phyloP scores from a whole-genome alignment of 1,284 basidiomycete species.

The Polyporus tsugae region DNA sequence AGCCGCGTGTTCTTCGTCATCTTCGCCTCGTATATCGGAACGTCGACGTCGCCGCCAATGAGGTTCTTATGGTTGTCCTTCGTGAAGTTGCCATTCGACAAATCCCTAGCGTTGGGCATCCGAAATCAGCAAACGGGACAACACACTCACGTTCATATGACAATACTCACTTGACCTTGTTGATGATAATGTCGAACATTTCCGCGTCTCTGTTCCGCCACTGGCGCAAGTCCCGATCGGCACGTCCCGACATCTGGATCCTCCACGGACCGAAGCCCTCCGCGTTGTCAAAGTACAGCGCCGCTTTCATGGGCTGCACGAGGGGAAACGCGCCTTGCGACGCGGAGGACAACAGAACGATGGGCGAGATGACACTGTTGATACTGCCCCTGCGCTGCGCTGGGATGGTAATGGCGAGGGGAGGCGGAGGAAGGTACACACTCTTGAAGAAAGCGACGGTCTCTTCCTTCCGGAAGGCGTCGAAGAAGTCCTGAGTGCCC shows the following conservation, averaged over 20 bases:
- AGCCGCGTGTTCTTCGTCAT: constrained; percentile 67
- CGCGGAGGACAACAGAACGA: background rate
- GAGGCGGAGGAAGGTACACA: background rate
- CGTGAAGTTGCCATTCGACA: constrained; percentile 73
- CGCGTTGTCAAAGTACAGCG: constrained; percentile 57
- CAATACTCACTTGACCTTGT: constrained; percentile 61
- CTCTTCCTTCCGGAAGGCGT: background rate
- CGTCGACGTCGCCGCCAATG: constrained; percentile 50
- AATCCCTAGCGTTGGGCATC: constrained; percentile 50
- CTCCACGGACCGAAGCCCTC: constrained; percentile 61
- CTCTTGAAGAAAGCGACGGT: background rate
- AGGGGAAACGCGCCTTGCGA: background rate
- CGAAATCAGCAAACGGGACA: background rate
- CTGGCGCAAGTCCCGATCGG: constrained; percentile 52
- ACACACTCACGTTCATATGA: background rate
- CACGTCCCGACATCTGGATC: constrained; percentile 55
- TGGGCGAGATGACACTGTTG: background rate
- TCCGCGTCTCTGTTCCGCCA: constrained; percentile 49
- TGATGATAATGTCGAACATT: constrained; percentile 56
- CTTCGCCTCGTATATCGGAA: constrained; percentile 73
- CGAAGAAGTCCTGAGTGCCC: background rate
- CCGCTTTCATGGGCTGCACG: constrained; percentile 50
- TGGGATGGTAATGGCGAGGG: background rate
- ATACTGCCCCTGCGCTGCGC: background rate
- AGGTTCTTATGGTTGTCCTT: constrained; percentile 73